phyloP scores from a whole-genome alignment of 257 asterid species.

The Jaltomata sinuosa region DNA sequence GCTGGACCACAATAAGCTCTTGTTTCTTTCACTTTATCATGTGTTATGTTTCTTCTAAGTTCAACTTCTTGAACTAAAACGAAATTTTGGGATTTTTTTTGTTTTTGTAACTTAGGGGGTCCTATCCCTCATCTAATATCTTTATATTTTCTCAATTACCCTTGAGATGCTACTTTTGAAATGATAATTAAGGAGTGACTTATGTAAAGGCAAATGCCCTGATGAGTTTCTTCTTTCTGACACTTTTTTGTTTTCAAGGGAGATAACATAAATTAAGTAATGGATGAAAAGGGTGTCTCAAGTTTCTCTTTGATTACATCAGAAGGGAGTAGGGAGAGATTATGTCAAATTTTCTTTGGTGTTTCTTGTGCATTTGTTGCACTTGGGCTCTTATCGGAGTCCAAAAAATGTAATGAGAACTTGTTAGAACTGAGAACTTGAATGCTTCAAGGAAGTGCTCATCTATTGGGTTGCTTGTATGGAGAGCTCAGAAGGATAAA shows the following conservation, averaged over 20 bases:
- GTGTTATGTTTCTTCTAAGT: not conserved
- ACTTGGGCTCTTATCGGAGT: conserved; percentile 42
- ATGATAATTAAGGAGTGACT: not conserved
- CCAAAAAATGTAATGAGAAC: conserved; percentile 35
- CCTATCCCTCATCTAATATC: not conserved
- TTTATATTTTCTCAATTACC: not conserved
- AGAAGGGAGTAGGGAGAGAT: conserved; percentile 35
- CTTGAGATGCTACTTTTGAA: not conserved
- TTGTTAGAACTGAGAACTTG: conserved; percentile 47
- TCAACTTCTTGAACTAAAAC: not conserved
- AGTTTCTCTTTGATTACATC: conserved; percentile 21
- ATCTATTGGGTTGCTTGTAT: conserved; percentile 58
- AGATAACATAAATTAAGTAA: conserved; percentile 6
- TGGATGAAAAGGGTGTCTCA: conserved; percentile 51
- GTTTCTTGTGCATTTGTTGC: conserved; percentile 75
- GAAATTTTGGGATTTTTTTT: not conserved
- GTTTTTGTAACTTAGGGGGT: not conserved
- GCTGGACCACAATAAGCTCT: conserved; percentile 1
- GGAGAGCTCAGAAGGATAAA: conserved; percentile 46
- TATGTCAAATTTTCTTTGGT: conserved; percentile 54
- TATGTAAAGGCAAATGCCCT: not conserved
- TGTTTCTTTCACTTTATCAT: not conserved
- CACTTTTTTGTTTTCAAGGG: not conserved
- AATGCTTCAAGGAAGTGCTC: conserved; percentile 63
- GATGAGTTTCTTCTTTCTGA: not conserved